Conservation (phyloP, 305 asterid genomes). For the Lippia alba region DNA sequence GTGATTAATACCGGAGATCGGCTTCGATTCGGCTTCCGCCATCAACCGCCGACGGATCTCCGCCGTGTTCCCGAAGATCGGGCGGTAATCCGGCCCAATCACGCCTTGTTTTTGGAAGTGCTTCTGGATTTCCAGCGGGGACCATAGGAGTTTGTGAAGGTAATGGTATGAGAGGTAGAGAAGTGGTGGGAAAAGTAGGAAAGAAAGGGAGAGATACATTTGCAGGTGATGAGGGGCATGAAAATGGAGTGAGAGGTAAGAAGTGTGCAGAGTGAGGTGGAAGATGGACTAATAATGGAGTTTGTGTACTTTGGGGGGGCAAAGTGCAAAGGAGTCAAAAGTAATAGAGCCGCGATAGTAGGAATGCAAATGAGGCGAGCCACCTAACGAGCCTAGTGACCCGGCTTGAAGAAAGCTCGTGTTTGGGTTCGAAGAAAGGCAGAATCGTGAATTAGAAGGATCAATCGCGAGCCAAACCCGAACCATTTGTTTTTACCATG, state of each 20-base stretch:
- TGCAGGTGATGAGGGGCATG: not conserved
- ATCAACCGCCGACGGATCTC: constrained; percentile 59
- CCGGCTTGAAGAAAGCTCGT: no score
- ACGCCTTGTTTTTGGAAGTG: constrained; percentile 68
- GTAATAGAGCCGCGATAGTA: no score
- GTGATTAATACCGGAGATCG: constrained; percentile 54
- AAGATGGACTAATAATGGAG: not conserved
- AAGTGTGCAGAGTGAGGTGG: no score
- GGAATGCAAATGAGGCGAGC: no score
- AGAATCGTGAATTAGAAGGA: no score
- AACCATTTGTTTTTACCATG: no score
- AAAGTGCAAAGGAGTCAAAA: no score
- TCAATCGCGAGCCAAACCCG: no score
- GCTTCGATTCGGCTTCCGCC: constrained; percentile 58
- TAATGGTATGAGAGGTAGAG: constrained; percentile 24
- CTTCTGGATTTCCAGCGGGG: constrained; percentile 42
- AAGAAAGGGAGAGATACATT: constrained; percentile 20
- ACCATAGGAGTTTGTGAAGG: constrained; percentile 39
- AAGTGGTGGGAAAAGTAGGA: constrained; percentile 12
- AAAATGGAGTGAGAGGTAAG: no score
- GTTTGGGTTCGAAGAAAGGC: no score
- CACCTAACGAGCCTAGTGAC: no score
- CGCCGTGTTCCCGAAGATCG: constrained; percentile 68
- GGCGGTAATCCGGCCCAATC: constrained; percentile 65
- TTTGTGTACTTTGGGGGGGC: not conserved